phyloP scores from a whole-genome alignment of 768 basidiomycete species.

The Lactarius akahatsu region DNA sequence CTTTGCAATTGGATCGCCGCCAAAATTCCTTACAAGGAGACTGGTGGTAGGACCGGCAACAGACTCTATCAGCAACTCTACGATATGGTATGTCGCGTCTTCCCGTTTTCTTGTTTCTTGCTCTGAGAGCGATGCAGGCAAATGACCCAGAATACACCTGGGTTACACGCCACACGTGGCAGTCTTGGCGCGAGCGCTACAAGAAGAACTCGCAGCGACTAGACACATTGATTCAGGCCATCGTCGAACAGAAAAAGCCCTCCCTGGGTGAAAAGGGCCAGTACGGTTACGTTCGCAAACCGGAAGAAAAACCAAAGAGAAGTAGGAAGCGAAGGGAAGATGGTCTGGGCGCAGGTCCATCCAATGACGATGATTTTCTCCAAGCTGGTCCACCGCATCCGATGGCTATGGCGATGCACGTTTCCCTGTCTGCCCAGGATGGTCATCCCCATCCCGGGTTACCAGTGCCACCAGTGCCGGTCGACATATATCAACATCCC shows the following conservation, averaged over 20 bases:
- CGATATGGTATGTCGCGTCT: conserved; percentile 53
- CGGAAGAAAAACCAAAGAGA: conserved; percentile 64
- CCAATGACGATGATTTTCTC: conserved; percentile 29
- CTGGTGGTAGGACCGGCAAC: conserved; percentile 79
- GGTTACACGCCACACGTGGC: conserved; percentile 85
- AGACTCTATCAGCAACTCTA: conserved; percentile 79
- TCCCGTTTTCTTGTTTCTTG: neutral
- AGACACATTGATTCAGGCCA: conserved; percentile 58
- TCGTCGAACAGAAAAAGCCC: conserved; percentile 71
- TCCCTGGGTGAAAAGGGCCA: conserved; percentile 74
- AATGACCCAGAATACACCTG: conserved; percentile 72
- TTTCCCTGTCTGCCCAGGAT: conserved; percentile 20
- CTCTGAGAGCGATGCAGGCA: conserved; percentile 40
- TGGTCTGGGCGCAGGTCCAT: conserved; percentile 9
- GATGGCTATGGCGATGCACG: conserved; percentile 27
- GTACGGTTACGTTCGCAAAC: conserved; percentile 75
- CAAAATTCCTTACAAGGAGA: conserved; percentile 82
- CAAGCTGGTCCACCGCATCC: conserved; percentile 25
- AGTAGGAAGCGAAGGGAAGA: conserved; percentile 30
- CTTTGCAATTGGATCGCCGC: conserved; percentile 78
- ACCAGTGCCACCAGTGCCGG: conserved; percentile 20
- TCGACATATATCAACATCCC: conserved; percentile 22
- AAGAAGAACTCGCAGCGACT: conserved; percentile 76
- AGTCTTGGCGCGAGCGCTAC: conserved; percentile 87
- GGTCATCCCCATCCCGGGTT: conserved; percentile 21